Base-by-base conservation (phyloP, 306 rosid genomes). In the Acacia acuminata region DNA sequence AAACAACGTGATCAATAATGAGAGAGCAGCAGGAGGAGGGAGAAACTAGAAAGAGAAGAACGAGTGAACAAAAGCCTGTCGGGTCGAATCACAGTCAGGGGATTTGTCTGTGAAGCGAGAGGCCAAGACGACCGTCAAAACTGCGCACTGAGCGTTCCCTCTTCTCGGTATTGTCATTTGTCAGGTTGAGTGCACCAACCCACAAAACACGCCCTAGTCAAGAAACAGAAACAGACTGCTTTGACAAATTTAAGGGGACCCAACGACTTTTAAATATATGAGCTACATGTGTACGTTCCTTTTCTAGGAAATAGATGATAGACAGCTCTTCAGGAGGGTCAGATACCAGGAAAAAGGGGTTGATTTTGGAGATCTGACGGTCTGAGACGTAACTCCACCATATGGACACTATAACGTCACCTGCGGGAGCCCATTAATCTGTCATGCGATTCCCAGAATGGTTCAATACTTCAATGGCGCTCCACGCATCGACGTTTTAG, bases 21-120 rank as follows among this genome's bases (percentile, higher is more conserved):
- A 47, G 40, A 0, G 36, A 24, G 27, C 1, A 3, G 36, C 4
- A 32, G 32, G 65, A 60, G 36, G 60, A 12, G 11, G 12, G 2
- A 24, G 76, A 24, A 27, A 25, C 13, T 36, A 12, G 16, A 5
- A 16, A 16, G 16, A 5, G n/a, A 24, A 42, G 30, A 71, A 25
- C 25, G 40, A 71, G 22, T 7, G 76, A 24, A 25, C 19, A 24
- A 72, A 47, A 45, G 60, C 16, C 20, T 72, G 61, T 25, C 0
- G 24, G 1, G 76, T 72, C 76, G 60, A 5, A 72, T 72, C 76
- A 47, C 40, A 44, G 76, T 44, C 76, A 72, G 22, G 19, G 17
- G 61, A 73, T 32, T 73, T 19, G 77, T 32, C 44, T 30, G 44
- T 10, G 64, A 45, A 56, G 79, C 22, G 11, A 3, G 32, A 19